A percentile compares a stretch with the other conserved stretches of the same genome.
Evolutionary conservation across 306 rosid genomes (phyloP).

Genomic region (Cicer bijugum): DNA sequence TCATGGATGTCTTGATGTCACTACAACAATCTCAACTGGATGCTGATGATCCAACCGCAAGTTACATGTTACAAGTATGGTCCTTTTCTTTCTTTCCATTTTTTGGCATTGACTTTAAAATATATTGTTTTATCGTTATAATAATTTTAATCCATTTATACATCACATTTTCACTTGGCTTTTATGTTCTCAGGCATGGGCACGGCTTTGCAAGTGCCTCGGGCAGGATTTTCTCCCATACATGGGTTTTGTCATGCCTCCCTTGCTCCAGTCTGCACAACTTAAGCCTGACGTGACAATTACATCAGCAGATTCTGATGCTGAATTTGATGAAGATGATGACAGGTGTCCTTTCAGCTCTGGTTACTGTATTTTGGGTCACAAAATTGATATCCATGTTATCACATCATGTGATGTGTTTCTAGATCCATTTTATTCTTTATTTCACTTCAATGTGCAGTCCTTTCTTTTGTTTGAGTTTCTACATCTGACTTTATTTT

Average conservation of each 20-base stretch:
- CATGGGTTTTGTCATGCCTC: constrained; percentile 98
- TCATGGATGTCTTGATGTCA: constrained; percentile 93
- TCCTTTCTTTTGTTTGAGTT: constrained; percentile 23
- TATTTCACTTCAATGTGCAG: constrained; percentile 19
- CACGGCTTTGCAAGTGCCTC: constrained; percentile 96
- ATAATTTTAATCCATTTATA: constrained; percentile 27
- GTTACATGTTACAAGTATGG: constrained; percentile 95
- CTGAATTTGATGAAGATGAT: constrained; percentile 89
- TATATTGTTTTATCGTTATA: neutral
- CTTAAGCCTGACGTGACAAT: constrained; percentile 99
- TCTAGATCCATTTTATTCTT: constrained; percentile 32
- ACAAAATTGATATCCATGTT: constrained; percentile 31
- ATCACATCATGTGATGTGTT: constrained; percentile 29
- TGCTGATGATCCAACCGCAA: constrained; percentile 92
- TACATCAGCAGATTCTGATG: constrained; percentile 90
- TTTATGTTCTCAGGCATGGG: constrained; percentile 80
- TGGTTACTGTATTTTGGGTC: constrained; percentile 23
- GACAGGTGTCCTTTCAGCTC: constrained; percentile 66
- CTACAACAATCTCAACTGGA: constrained; percentile 92
- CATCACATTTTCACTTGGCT: constrained; percentile 27
- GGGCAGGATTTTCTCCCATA: constrained; percentile 99
- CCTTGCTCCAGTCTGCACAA: constrained; percentile 93
- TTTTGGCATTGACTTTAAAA: constrained; percentile 25
- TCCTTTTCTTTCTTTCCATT: constrained; percentile 9
- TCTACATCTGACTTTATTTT: constrained; percentile 2